Conservation (phyloP, 1,284 basidiomycete genomes). For the Cutaneotrichosporon sp. region DNA sequence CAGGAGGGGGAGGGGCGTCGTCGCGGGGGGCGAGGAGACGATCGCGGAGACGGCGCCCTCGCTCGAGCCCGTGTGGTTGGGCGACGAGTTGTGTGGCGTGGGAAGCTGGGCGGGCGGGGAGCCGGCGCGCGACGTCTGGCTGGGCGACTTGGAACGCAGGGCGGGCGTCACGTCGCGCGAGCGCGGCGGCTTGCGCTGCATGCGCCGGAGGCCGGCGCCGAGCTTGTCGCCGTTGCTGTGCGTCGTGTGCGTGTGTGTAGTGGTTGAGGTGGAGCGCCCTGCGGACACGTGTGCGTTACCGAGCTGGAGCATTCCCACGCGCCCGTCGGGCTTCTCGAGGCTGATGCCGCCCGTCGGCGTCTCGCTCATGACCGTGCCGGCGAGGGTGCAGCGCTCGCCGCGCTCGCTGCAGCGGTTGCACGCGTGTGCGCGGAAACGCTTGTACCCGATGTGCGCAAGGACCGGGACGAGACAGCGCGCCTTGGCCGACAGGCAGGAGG, state of each 20-base stretch:
- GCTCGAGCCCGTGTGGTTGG: neutral
- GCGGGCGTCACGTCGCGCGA: neutral
- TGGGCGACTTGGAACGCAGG: neutral
- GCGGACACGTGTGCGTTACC: neutral
- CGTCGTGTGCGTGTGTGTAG: neutral
- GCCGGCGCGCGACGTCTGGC: neutral
- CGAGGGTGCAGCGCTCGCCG: neutral
- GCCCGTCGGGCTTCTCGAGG: neutral
- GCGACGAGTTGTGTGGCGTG: neutral
- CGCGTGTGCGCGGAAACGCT: neutral
- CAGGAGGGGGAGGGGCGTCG: neutral
- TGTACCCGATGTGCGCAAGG: neutral
- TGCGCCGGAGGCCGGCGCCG: neutral
- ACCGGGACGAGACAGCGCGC: neutral
- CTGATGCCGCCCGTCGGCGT: neutral
- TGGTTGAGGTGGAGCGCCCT: neutral
- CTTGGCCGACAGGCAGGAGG: neutral
- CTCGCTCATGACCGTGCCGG: neutral
- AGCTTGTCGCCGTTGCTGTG: neutral
- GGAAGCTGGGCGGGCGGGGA: neutral
- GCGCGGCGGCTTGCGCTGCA: neutral
- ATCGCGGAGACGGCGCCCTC: neutral
- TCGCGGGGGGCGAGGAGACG: neutral
- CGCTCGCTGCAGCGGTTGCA: neutral
- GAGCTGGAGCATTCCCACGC: neutral